Base-by-base conservation (phyloP, 2,329 filamentous ascomycete species). In the Exophiala calicioides region DNA sequence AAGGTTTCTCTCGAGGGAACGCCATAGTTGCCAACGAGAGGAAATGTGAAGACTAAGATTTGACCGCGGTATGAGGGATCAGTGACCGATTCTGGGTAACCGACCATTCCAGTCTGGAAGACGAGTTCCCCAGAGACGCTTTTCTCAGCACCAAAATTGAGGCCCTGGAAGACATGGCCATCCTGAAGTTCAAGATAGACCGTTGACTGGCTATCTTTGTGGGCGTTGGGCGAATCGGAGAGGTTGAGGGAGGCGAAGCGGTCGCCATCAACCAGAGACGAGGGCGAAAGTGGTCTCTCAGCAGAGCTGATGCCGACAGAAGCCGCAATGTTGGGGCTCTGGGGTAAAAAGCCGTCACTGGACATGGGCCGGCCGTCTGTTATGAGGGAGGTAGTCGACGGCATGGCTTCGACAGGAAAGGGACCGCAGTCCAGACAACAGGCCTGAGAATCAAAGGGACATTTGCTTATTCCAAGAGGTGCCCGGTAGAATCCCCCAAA, bases 61-160 rank as follows among this genome's bases (percentile, higher is more conserved):
- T 98, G 91, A 59, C 93, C 87, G 58, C 86, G 85, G 74, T 91
- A 91, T 15, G 87, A 91, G 42, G 87, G 87, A 63, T 91, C 87
- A 63, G 87, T 90, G 78, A 91, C 84, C 36, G 86, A 94, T 77
- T 98, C 93, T 31, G 93, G 90, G 68, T 98, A 98, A 65, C 93
- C 93, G 61, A 97, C 93, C 90, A 97, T 95, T 71, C 93, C 93
- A 48, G 93, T 98, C 79, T 97, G 91, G 76, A 98, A 98, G 72
- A 98, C 93, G 68, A 98, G 79, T 78, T 98, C 93, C 69, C 93
- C 93, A 58, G 91, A 87, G 64, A 94, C 83, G 74, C 88, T 95
- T 80, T 90, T 95, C 65, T 88, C 79, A 56, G 91, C 90, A 71
- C 93, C 93, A 68, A 98, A 98, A 79, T 90, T 95, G 76, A 88